Conservation (phyloP, 495 filamentous ascomycete species). For the Xylaria sp. region DNA sequence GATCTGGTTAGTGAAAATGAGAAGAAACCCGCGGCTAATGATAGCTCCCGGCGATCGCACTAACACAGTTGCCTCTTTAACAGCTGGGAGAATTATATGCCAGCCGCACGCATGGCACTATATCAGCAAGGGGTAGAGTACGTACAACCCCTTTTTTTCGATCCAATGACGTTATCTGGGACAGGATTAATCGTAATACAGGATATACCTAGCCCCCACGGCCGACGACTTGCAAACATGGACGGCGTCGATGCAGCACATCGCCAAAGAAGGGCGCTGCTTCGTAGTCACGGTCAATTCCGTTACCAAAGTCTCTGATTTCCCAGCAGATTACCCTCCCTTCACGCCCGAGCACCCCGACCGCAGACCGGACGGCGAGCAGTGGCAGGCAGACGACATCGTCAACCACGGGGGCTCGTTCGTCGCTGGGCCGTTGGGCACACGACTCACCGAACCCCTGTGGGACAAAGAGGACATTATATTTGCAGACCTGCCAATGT, state of each 20-base stretch:
- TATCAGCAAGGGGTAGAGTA: conserved; percentile 54
- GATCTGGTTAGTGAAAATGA: conserved; percentile 44
- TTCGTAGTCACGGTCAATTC: conserved; percentile 52
- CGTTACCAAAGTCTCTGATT: conserved; percentile 51
- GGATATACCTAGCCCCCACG: conserved; percentile 51
- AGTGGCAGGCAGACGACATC: conserved; percentile 46
- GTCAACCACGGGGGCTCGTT: conserved; percentile 50
- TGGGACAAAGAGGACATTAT: conserved; percentile 52
- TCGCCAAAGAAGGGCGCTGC: conserved; percentile 52
- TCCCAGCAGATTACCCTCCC: conserved; percentile 51
- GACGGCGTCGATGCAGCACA: conserved; percentile 54
- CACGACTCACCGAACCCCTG: conserved; percentile 46
- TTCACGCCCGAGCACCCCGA: conserved; percentile 48
- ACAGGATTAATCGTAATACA: conserved; percentile 33
- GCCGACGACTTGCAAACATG: conserved; percentile 50
- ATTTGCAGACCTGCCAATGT: conserved; percentile 45
- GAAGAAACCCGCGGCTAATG: not conserved
- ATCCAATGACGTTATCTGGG: not conserved
- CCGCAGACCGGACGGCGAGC: conserved; percentile 45
- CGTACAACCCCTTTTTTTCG: conserved; percentile 6
- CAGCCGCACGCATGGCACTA: conserved; percentile 48
- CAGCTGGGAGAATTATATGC: conserved; percentile 57
- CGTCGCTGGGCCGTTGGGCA: conserved; percentile 48
- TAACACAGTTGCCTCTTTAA: not conserved
- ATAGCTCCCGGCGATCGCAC: not conserved